Base-by-base conservation (phyloP, 2,329 filamentous ascomycete genomes). In the Aspergillus felis region DNA sequence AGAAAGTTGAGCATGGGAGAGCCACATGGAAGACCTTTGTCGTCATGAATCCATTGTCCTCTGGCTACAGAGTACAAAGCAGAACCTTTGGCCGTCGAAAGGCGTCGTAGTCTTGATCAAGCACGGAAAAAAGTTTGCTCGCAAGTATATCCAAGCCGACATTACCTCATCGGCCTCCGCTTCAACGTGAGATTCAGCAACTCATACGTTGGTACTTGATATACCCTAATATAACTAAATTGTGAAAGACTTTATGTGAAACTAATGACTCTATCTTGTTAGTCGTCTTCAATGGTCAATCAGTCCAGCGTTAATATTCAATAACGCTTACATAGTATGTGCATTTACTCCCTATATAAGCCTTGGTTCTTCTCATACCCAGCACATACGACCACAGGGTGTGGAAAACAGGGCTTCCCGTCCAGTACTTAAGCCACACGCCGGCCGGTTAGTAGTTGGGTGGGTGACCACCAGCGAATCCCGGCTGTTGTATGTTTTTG, bases 1-100 rank as follows among this genome's bases (percentile, higher is more conserved):
- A 68, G 58, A 44, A 67, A 64, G 50, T 55, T 61, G 56, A 68
- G 66, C 73, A 74, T 74, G 44, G 42, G 56, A 53, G 50, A 47
- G 49, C 17, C 32, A 48, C 9, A 35, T 44, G 29, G 25, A 44
- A 29, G 29, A 42, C 2, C 50, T 51, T 54, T 44, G 53, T 42
- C 64, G 64, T 64, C 29, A 53, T 20, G 28, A 20, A n/a, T 32
- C 20, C 54, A 60, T 56, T 10, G 49, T 6, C 12, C 42, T 49
- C 14, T 55, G 5, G 12, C 24, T 47, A 38, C 2, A 35, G 17
- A 3, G 12, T 17, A 35, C 32, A 38, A 35, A 38, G 32, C 32
- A 38, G 14, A 17, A 17, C 14, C 2, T 7, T 38, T 7, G 17
- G 14, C 5, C 12, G 14, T 38, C 14, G 2, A 38, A 17, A 3